Evolutionary conservation across 2,329 filamentous ascomycete genomes (phyloP), one percentile per base, ranked within the genome.

Genomic region (Cylindrodendrum hubeiense): DNA sequence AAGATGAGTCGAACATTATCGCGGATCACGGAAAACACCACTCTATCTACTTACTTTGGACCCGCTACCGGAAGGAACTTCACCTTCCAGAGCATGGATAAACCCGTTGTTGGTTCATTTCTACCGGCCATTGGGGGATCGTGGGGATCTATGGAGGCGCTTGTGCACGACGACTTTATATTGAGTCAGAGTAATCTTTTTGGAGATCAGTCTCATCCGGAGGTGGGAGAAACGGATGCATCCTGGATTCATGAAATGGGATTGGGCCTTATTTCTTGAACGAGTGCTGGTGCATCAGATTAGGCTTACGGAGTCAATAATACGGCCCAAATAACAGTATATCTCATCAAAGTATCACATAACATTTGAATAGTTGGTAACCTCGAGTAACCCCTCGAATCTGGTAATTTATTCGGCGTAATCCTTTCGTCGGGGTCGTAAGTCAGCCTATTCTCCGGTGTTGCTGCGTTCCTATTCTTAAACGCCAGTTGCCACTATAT

Each of bases 141-240:
- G 2, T 58, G 55, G 55, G 55, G 55, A 8, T 58, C 55, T 12
- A 58, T 58, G 55, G 55, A 58, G 24, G 55, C 55, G 7, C 17
- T 58, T 3, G 46, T 58, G 6, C 43, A 58, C 33, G 44, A 51
- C 21, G 55, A 58, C 17, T 56, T 56, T 22, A 56, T 56, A 1
- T 37, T 56, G 5, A 56, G 53, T 13, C 53, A 56, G 21, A 56
- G 28, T 26, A 55, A 34, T 19, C 19, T 55, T 33, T 44, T 55
- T 3, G 52, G 52, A 8, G 39, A 43, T 8, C 28, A 37, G 6
- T 44, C 22, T 17, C 50, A 53, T 19, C 10, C 50, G n/a, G 33
- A 34, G 13, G n/a, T 21, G 2, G 28, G 30, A 13, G 15, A 26
- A 12, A 5, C 51, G 9, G 51, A 53, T 34, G 15, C 51, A 2